A percentile compares a stretch with the other conserved stretches of the same genome.
Conservation (phyloP, 805 yeast genomes). For the Yarrowia yakushimensis region DNA sequence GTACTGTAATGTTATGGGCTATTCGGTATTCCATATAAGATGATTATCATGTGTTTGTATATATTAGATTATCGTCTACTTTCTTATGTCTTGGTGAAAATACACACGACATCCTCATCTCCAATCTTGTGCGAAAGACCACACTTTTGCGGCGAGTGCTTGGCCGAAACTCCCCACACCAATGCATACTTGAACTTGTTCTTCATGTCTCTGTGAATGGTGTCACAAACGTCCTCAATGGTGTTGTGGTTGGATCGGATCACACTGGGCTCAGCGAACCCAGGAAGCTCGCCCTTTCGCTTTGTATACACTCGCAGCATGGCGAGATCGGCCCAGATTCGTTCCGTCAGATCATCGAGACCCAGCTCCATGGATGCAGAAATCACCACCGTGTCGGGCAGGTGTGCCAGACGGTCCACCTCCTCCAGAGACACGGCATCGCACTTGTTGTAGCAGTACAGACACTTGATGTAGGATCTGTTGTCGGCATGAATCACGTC, state of each 20-base stretch:
- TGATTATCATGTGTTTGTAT: no score
- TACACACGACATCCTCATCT: constrained; percentile 92
- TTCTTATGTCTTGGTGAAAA: constrained; percentile 60
- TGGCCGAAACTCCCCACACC: constrained; percentile 95
- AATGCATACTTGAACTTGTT: constrained; percentile 88
- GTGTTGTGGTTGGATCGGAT: constrained; percentile 71
- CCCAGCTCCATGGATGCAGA: constrained; percentile 89
- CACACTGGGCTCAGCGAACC: constrained; percentile 85
- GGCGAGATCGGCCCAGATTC: constrained; percentile 86
- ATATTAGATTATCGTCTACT: not conserved
- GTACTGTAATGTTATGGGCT: no score
- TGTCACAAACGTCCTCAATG: constrained; percentile 82
- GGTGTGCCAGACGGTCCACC: constrained; percentile 85
- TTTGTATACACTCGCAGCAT: constrained; percentile 82
- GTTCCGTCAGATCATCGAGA: constrained; percentile 80
- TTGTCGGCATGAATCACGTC: constrained; percentile 86
- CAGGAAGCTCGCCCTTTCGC: constrained; percentile 72
- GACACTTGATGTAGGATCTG: constrained; percentile 83
- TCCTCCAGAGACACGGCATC: constrained; percentile 95
- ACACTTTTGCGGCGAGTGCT: constrained; percentile 95
- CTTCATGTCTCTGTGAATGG: constrained; percentile 89
- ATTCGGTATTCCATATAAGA: no score
- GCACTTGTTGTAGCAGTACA: constrained; percentile 90
- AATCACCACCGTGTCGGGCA: constrained; percentile 90
- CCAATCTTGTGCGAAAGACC: constrained; percentile 78